Evolutionary conservation across 495 filamentous ascomycete species (phyloP).

Genomic region (Trichodelitschia bisporula): DNA sequence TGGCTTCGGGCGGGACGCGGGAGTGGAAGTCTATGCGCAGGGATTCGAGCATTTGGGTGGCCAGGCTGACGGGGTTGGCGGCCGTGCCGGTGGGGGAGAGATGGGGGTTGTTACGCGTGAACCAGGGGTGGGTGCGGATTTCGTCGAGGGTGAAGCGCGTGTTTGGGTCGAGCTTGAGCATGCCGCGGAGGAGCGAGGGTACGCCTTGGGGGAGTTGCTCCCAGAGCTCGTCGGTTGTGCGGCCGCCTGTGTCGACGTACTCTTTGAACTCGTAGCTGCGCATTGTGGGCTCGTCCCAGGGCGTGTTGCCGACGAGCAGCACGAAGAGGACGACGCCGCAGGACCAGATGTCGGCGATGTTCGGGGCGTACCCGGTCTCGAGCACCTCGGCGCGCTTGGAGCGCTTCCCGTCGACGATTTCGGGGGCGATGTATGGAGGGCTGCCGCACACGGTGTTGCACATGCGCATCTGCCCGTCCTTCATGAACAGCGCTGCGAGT

Average conservation of each 20-base stretch:
- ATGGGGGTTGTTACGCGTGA: constrained; percentile 57
- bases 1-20: constrained; percentile 18
- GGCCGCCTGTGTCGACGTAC: constrained; percentile 54
- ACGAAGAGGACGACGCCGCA: constrained; percentile 94
- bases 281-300: constrained; percentile 81
- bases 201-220: constrained; percentile 48
- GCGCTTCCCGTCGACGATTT: constrained; percentile 28
- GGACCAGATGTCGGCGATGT: constrained; percentile 88
- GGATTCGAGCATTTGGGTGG: constrained; percentile 76
- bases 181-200: constrained; percentile 71
- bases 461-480: constrained; percentile 53
- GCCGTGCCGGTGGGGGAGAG: constrained; percentile 48
- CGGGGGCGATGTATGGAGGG: constrained; percentile 90
- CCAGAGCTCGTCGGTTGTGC: constrained; percentile 73
- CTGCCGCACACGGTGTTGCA: constrained; percentile 83
- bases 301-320: constrained; percentile 82
- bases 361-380: constrained; percentile 49
- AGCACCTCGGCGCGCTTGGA: constrained; percentile 5
- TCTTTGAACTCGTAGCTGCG: constrained; percentile 29
- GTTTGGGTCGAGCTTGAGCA: constrained; percentile 61
- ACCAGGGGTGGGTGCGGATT: constrained; percentile 88
- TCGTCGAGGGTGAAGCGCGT: constrained; percentile 70
- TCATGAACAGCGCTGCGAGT: constrained; percentile 62
- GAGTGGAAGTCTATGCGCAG: constrained; percentile 79
- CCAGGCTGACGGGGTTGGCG: constrained; percentile 57